phyloP scores from a whole-genome alignment of 1,139 yeast species.

The Candida frijolesensis region DNA sequence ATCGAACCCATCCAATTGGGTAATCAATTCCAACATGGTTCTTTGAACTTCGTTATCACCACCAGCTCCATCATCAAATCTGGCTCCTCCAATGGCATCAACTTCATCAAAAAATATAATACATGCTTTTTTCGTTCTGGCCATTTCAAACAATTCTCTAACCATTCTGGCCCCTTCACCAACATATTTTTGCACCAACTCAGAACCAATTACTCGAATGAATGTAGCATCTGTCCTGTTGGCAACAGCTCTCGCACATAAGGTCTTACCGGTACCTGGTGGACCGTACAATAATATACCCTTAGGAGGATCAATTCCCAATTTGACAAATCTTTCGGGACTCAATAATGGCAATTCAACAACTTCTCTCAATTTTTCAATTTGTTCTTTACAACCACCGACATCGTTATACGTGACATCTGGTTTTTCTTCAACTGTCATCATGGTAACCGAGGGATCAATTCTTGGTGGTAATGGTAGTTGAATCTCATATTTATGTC shows the following conservation, averaged over 20 bases:
- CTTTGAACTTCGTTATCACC: slow-evolving; percentile 99
- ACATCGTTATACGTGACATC: slow-evolving; percentile 89
- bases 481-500: slow-evolving; percentile 95
- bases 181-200: slow-evolving; percentile 94
- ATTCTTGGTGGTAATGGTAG: slow-evolving; percentile 96
- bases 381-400: slow-evolving; percentile 98
- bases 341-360: slow-evolving; percentile 92
- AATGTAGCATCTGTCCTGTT: slow-evolving; percentile 98
- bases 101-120: slow-evolving; percentile 95
- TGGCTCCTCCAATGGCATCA: slow-evolving; percentile 98
- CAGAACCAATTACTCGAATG: slow-evolving; percentile 96
- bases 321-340: slow-evolving; percentile 93
- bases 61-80: slow-evolving; percentile 99
- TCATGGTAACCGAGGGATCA: slow-evolving; percentile 99
- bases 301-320: slow-evolving; percentile 98
- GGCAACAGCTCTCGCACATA: slow-evolving; percentile 98
- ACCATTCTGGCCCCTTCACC: slow-evolving; percentile 99
- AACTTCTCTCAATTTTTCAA: slow-evolving; percentile 94
- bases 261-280: slow-evolving; percentile 97
- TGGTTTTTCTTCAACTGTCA: slow-evolving; percentile 99
- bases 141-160: slow-evolving; percentile 97
- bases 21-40: slow-evolving; percentile 96
- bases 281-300: slow-evolving; percentile 96
- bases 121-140: slow-evolving; percentile 96
- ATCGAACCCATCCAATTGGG: slow-evolving; percentile 97